A percentile compares a stretch with the other conserved stretches of the same genome.
Conservation (phyloP, 768 basidiomycete genomes). For the Porphyrellus cyaneotinctus region DNA sequence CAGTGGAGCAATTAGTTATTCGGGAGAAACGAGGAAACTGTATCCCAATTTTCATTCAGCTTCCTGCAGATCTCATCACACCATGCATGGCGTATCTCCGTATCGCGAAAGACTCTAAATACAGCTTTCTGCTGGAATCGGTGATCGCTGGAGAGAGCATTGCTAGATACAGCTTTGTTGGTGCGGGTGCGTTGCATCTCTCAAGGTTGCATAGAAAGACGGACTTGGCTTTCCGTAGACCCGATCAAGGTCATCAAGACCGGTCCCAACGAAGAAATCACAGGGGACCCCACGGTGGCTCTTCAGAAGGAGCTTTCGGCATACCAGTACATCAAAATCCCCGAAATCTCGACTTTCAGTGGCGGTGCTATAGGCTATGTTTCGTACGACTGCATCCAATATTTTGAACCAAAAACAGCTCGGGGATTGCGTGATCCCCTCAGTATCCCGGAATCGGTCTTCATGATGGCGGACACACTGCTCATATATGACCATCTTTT, state of each 20-base stretch:
- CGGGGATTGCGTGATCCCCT: constrained; percentile 71
- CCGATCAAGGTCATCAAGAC: constrained; percentile 90
- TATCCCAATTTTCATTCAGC: constrained; percentile 86
- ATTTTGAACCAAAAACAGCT: constrained; percentile 94
- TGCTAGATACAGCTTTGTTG: constrained; percentile 94
- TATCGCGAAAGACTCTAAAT: constrained; percentile 86
- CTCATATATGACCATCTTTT: constrained; percentile 96
- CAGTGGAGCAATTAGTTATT: constrained; percentile 72
- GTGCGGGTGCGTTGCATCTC: constrained; percentile 63
- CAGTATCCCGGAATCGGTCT: constrained; percentile 89
- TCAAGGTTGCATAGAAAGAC: neutral
- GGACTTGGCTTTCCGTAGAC: constrained; percentile 45
- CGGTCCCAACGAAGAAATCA: constrained; percentile 75
- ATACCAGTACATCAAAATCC: constrained; percentile 88
- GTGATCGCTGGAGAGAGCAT: constrained; percentile 87
- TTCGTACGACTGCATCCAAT: constrained; percentile 91
- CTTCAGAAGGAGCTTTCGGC: constrained; percentile 83
- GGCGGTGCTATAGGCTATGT: constrained; percentile 98
- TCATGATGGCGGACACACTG: constrained; percentile 95
- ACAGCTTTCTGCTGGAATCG: constrained; percentile 94
- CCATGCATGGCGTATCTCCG: constrained; percentile 96
- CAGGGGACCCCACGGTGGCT: constrained; percentile 81
- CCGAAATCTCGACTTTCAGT: constrained; percentile 90
- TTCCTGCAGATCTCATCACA: constrained; percentile 94
- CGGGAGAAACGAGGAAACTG: constrained; percentile 86